These are phyloP conservation scores for Microsporum ferrugineum DNA, from an alignment of 2,329 filamentous ascomycete species.

Conservation along the genomic window DNA sequence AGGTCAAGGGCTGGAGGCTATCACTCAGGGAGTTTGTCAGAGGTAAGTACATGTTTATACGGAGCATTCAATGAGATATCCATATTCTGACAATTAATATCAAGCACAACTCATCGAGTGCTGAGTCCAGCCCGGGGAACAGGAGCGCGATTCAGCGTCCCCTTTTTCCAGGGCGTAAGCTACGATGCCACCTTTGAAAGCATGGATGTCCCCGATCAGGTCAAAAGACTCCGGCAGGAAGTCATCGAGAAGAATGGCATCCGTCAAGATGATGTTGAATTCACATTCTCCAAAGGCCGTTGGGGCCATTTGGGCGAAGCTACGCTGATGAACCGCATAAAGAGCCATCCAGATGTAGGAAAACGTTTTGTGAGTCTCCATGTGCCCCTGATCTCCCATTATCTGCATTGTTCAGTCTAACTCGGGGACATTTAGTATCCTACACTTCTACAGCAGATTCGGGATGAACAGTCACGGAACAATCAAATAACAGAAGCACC, in stretches of 20 bases:
- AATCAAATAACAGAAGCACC: slow-evolving; percentile 13
- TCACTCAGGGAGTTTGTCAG: slow-evolving; percentile 72
- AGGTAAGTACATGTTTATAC: slow-evolving; percentile 19
- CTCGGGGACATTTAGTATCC: slow-evolving; percentile 41
- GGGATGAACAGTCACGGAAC: slow-evolving; percentile 43
- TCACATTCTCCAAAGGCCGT: slow-evolving; percentile 64
- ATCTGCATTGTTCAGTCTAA: slow-evolving; percentile 2
- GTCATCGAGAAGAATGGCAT: slow-evolving; percentile 47
- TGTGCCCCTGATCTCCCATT: slow-evolving; percentile 7
- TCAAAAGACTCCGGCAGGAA: slow-evolving; percentile 50
- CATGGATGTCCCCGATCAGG: slow-evolving; percentile 55
- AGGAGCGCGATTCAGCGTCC: slow-evolving; percentile 66
- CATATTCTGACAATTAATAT: background rate
- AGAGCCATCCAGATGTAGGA: slow-evolving; percentile 78
- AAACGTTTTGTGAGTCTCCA: slow-evolving; percentile 49
- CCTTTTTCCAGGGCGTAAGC: slow-evolving; percentile 79
- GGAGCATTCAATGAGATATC: background rate
- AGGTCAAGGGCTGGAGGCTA: slow-evolving; percentile 73
- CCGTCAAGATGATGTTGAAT: slow-evolving; percentile 65
- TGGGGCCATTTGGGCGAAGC: slow-evolving; percentile 65
- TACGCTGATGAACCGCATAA: slow-evolving; percentile 70
- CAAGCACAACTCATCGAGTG: slow-evolving; percentile 67
- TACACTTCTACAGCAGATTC: slow-evolving; percentile 43
- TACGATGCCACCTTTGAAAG: slow-evolving; percentile 70
- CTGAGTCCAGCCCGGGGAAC: slow-evolving; percentile 58